A percentile compares a stretch with the other conserved stretches of the same genome.
phyloP scores from a whole-genome alignment of 305 asterid species.

The Withania somnifera region DNA sequence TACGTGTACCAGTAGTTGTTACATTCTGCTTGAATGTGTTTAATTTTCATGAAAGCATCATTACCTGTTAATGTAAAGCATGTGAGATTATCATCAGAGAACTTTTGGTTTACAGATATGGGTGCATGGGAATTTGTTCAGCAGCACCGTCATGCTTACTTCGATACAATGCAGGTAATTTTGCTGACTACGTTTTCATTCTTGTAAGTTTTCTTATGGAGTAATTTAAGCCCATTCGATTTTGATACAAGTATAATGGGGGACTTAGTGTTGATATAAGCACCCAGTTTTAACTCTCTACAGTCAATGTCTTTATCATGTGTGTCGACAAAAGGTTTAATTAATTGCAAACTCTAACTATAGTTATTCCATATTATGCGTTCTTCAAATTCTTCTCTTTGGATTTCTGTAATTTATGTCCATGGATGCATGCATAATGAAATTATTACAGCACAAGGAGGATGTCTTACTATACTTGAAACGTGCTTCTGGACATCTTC shows the following conservation, averaged over 20 bases:
- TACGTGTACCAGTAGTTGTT: background rate
- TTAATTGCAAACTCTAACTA: background rate
- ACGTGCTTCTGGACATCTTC: background rate
- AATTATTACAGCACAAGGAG: background rate
- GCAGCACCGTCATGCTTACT: constrained; percentile 88
- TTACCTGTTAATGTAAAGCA: background rate
- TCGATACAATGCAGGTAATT: constrained; percentile 94
- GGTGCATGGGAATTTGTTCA: constrained; percentile 89
- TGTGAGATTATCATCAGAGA: background rate
- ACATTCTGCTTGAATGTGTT: background rate
- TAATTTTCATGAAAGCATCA: background rate
- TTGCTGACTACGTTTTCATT: background rate
- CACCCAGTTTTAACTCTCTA: background rate
- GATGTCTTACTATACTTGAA: background rate
- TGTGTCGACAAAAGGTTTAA: background rate
- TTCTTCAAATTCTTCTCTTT: background rate
- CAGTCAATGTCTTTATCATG: background rate
- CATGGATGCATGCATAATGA: background rate
- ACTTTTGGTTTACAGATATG: constrained; percentile 38
- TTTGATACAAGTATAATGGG: no score
- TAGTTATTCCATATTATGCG: background rate
- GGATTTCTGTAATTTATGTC: background rate
- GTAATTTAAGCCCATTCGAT: background rate
- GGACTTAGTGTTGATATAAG: background rate
- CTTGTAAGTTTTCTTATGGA: background rate